Conservation (phyloP, 1,284 basidiomycete species). For the Puccinia hordei region DNA sequence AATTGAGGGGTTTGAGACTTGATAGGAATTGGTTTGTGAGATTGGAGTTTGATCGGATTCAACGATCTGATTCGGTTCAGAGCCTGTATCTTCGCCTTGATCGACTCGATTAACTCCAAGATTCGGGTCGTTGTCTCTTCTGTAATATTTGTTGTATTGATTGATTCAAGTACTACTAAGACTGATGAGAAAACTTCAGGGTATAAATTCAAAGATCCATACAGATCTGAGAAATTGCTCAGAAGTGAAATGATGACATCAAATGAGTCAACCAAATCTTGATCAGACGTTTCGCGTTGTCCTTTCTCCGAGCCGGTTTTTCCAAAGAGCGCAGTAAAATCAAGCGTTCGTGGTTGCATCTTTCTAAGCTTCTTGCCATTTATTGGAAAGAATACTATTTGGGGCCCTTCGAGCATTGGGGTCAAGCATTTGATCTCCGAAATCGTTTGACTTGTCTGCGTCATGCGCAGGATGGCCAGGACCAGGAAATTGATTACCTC, state of each 20-base stretch:
- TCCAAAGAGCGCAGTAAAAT: constrained; percentile 57
- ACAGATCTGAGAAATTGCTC: constrained; percentile 70
- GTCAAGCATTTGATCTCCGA: constrained; percentile 68
- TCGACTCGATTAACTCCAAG: constrained; percentile 48
- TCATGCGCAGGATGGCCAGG: constrained; percentile 72
- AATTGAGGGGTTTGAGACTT: constrained; percentile 91
- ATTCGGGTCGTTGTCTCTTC: constrained; percentile 21
- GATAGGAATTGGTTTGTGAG: constrained; percentile 95
- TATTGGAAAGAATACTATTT: constrained; percentile 52
- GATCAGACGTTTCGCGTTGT: constrained; percentile 64
- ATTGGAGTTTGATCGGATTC: constrained; percentile 79
- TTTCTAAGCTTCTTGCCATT: constrained; percentile 53
- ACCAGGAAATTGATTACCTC: constrained; percentile 83
- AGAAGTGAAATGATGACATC: constrained; percentile 69
- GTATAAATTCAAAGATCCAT: constrained; percentile 76
- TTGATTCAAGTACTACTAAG: constrained; percentile 65
- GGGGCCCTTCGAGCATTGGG: constrained; percentile 68
- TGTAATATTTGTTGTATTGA: constrained; percentile 60
- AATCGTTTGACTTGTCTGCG: constrained; percentile 66
- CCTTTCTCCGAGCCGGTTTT: constrained; percentile 57
- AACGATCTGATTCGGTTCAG: constrained; percentile 37
- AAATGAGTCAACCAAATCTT: constrained; percentile 71
- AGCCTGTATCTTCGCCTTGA: not conserved
- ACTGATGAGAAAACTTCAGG: constrained; percentile 79
- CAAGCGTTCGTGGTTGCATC: constrained; percentile 49